Evolutionary conservation across 1,284 basidiomycete genomes (phyloP).

Genomic region (Leccinum subrobustum): DNA sequence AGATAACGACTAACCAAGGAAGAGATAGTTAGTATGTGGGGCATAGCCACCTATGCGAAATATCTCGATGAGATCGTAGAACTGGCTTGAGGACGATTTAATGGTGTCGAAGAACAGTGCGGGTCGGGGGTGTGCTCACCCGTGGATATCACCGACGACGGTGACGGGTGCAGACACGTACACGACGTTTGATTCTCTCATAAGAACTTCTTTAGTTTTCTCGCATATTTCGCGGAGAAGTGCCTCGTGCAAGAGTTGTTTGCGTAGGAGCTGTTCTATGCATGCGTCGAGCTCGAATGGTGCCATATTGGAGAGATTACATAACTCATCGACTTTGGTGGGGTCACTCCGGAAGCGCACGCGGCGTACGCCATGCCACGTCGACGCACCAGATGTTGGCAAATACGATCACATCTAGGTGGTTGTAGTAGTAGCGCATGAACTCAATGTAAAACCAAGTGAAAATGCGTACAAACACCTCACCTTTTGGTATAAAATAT

Average conservation of each 20-base stretch:
- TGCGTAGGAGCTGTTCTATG: slow-evolving; percentile 85
- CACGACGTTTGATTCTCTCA: slow-evolving; percentile 98
- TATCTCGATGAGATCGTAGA: slow-evolving; percentile 86
- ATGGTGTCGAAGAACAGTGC: slow-evolving; percentile 17
- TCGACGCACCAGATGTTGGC: slow-evolving; percentile 20
- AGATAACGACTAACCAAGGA: slow-evolving; percentile 68
- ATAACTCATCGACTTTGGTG: slow-evolving; percentile 10
- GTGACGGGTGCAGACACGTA: slow-evolving; percentile 98
- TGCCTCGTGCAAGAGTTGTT: slow-evolving; percentile 91
- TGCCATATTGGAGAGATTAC: slow-evolving; percentile 53
- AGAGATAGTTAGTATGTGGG: slow-evolving; percentile 96
- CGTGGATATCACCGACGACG: slow-evolving; percentile 98
- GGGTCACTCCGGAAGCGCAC: neutral
- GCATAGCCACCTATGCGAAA: slow-evolving; percentile 56
- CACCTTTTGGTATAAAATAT: slow-evolving; percentile 25
- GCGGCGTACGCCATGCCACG: neutral
- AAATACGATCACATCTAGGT: slow-evolving; percentile 16
- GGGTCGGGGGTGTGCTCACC: slow-evolving; percentile 56
- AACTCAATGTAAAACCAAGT: neutral
- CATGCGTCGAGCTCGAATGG: slow-evolving; percentile 95
- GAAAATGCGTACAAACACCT: neutral
- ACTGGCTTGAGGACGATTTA: slow-evolving; percentile 71
- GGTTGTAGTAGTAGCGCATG: neutral
- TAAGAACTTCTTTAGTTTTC: slow-evolving; percentile 97
- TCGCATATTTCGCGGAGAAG: slow-evolving; percentile 95